Conservation (phyloP, 192 early-diverging fungal species). For the Coemansia sp. region DNA sequence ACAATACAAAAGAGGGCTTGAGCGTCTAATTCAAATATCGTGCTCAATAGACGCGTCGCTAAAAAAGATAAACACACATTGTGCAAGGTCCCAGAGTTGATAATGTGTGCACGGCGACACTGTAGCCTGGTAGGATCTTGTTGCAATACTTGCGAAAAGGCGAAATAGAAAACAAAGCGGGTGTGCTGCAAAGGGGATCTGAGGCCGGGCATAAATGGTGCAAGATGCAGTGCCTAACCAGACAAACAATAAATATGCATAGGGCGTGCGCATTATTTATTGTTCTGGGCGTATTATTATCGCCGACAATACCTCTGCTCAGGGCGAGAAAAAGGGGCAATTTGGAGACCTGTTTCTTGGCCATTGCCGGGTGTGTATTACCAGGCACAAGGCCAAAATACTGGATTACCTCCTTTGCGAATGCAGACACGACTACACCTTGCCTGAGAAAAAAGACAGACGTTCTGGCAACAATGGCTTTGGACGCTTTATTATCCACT, state of each 20-base stretch:
- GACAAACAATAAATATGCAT: slow-evolving; percentile 1
- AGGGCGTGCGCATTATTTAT: slow-evolving; percentile 1
- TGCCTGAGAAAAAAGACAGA: slow-evolving; percentile 1
- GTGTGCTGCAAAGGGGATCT: neutral
- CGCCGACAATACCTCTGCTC: neutral
- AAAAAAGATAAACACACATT: neutral
- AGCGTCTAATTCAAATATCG: neutral
- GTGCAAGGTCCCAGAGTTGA: neutral
- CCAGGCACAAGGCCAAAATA: slow-evolving; percentile 3
- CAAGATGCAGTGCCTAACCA: neutral
- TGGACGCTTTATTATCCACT: slow-evolving; percentile 2
- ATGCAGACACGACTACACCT: too few species aligned
- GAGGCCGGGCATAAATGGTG: neutral
- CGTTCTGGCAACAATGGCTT: slow-evolving; percentile 6
- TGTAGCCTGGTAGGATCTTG: neutral
- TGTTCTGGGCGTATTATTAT: neutral
- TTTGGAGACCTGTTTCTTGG: neutral
- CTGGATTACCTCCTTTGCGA: neutral
- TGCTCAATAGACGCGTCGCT: neutral
- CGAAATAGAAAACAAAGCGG: neutral
- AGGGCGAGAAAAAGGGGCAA: neutral
- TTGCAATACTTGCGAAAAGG: neutral
- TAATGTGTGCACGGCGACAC: neutral
- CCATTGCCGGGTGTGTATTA: neutral
- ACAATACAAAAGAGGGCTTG: neutral